These are phyloP conservation scores for Daedaleopsis nitida DNA, from an alignment of 768 basidiomycete species.

Conservation along the genomic window DNA sequence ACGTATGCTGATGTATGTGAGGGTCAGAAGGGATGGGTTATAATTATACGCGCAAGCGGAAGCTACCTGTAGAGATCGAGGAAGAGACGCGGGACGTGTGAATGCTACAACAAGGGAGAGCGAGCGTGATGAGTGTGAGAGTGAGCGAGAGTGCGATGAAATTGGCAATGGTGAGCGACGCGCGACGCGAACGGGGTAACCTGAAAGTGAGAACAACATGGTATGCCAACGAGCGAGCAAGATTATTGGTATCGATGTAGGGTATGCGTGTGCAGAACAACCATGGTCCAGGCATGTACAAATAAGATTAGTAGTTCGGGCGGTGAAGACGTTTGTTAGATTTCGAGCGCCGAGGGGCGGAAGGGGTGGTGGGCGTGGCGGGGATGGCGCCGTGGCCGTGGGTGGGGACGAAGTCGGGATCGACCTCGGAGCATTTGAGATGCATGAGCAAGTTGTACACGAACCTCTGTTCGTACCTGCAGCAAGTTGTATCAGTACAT, in stretches of 20 bases:
- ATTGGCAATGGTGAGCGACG: too few species aligned
- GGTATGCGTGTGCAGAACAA: conserved; percentile 7
- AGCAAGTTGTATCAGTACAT: background rate
- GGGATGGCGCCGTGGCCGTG: conserved; percentile 79
- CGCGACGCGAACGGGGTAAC: background rate
- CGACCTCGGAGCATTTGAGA: conserved; percentile 74
- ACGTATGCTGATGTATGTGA: background rate
- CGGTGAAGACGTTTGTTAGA: conserved; percentile 12
- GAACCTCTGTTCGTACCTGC: conserved; percentile 85
- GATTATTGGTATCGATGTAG: conserved; percentile 17
- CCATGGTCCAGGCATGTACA: conserved; percentile 1
- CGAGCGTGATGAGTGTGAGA: background rate
- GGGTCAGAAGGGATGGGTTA: background rate
- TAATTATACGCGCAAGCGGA: background rate
- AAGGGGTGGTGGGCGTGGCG: conserved; percentile 30
- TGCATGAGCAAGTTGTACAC: conserved; percentile 83
- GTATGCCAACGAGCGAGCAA: background rate
- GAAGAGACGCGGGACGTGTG: background rate
- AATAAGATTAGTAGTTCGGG: conserved; percentile 15
- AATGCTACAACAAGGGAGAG: conserved; percentile 20
- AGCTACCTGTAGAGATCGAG: background rate
- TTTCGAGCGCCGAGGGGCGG: conserved; percentile 16
- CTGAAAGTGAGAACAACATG: conserved; percentile 12
- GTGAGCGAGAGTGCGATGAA: background rate
- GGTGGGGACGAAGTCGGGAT: conserved; percentile 72